Base-by-base conservation (phyloP, 1,139 yeast species). In the Zygosaccharomyces sapae region DNA sequence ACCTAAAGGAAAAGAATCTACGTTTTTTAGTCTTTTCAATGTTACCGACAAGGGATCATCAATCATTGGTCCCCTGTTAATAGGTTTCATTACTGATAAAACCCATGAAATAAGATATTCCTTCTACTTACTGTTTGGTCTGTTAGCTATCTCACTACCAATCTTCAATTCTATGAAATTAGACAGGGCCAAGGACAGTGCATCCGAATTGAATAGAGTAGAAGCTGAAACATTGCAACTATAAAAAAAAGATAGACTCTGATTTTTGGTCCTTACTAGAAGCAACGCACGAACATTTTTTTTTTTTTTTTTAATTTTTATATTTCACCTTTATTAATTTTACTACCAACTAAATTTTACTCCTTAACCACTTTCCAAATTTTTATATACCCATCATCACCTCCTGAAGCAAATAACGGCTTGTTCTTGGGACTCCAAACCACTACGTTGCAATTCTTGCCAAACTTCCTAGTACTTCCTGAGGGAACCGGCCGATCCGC, bases 11-110 rank as follows among this genome's bases (percentile, higher is more conserved):
- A 79, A 76, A 55, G 90, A 83, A 56, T 77, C 83, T 2, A 77
- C 82, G 3, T 83, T 83, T 59, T 83, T 83, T 63, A 81, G 88
- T 12, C 67, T 83, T 38, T 83, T 79, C 62, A 77, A 84, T 31
- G 80, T 83, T 35, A 83, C 90, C 0, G 90, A 83, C 62, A 83
- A 83, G 57, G 88, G 89, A 3, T 80, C 86, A 6, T 80, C 86
- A 0, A 76, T 83, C 4, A 54, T 83, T 29, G 89, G 90, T 0
- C 90, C 90, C 0, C 66, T 80, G 5, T 58, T 83, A 22, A 77
- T 84, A 10, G 90, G 87, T 0, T 50, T 82, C 48, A 75, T 83
- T 43, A 80, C 85, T 3, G 87, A 83, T 65, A 68, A 68, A 47
- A 81, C 86, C 0, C 89, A 83, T 58, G 79, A 83, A 52, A 80